A percentile compares a stretch with the other conserved stretches of the same genome.
phyloP scores from a whole-genome alignment of 306 rosid genomes.

The Dryas drummondii region DNA sequence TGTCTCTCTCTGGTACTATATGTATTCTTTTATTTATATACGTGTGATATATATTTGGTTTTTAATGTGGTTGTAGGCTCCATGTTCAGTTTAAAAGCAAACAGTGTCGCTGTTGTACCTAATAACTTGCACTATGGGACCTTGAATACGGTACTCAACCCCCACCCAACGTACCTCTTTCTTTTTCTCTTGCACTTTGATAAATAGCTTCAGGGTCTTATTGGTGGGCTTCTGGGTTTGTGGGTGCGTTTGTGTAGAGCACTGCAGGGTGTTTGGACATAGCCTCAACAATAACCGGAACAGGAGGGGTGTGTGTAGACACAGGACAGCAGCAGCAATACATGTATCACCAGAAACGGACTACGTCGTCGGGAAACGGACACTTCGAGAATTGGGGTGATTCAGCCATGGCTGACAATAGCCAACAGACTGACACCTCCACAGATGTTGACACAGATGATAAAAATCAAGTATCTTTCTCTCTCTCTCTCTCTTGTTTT shows the following conservation, averaged over 20 bases:
- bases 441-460: slow-evolving; percentile 72
- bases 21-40: not conserved
- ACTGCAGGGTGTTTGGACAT: slow-evolving; percentile 41
- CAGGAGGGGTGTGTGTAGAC: slow-evolving; percentile 48
- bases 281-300: slow-evolving; percentile 30
- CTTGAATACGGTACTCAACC: slow-evolving; percentile 49
- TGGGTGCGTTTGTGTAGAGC: slow-evolving; percentile 32
- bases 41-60: slow-evolving; percentile 3
- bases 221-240: not conserved
- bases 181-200: not conserved
- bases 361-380: slow-evolving; percentile 54
- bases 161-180: not conserved
- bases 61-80: slow-evolving; percentile 43
- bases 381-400: slow-evolving; percentile 79
- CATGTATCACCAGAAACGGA: slow-evolving; percentile 44
- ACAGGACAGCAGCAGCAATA: slow-evolving; percentile 40
- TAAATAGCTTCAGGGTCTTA: not conserved
- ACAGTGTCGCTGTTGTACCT: slow-evolving; percentile 45
- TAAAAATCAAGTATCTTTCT: slow-evolving; percentile 39
- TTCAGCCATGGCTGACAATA: slow-evolving; percentile 62
- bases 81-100: slow-evolving; percentile 58
- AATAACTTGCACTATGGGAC: slow-evolving; percentile 52
- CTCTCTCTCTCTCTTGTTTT: slow-evolving; percentile 11
- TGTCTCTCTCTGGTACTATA: not conserved
- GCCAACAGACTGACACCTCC: slow-evolving; percentile 74